Percentiles rank a stretch among this genome's conserved stretches.
phyloP scores from a whole-genome alignment of 1,139 yeast species.

The Nakaseomyces glabratus region DNA sequence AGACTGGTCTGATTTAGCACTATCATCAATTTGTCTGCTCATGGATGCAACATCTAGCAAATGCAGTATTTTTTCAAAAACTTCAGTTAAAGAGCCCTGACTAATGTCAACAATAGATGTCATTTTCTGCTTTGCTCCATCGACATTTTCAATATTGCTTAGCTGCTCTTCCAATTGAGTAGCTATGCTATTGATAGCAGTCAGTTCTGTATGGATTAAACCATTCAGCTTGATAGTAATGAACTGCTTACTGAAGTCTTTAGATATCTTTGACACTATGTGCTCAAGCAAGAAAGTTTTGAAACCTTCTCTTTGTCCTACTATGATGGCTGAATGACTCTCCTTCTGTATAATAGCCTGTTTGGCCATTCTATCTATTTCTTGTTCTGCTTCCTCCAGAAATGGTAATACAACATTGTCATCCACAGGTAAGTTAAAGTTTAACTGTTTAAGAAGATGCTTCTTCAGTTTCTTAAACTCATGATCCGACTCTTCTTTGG shows the following conservation, averaged over 20 bases:
- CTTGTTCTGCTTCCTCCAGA: constrained; percentile 27
- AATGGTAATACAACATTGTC: constrained; percentile 18
- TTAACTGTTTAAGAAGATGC: constrained; percentile 18
- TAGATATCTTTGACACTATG: constrained; percentile 43
- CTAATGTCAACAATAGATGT: constrained; percentile 30
- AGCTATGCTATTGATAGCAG: constrained; percentile 80
- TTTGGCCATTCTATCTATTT: constrained; percentile 49
- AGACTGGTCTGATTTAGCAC: constrained; percentile 12
- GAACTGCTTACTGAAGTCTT: constrained; percentile 40
- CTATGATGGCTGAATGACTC: constrained; percentile 69
- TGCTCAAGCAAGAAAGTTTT: constrained; percentile 57
- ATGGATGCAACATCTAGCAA: constrained; percentile 34
- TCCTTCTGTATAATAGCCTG: constrained; percentile 62
- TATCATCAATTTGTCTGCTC: constrained; percentile 17
- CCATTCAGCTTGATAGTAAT: constrained; percentile 63
- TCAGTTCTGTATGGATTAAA: constrained; percentile 57
- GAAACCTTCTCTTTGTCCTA: constrained; percentile 78
- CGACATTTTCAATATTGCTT: constrained; percentile 4
- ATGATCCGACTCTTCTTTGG: no score
- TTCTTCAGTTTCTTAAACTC: constrained; percentile 17
- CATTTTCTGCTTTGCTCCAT: constrained; percentile 1
- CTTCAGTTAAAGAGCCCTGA: constrained; percentile 42
- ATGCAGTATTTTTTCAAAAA: constrained; percentile 42
- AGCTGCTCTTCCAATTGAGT: constrained; percentile 58
- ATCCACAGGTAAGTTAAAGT: constrained; percentile 18